Base-by-base conservation (phyloP, 2,329 filamentous ascomycete genomes). In the Exophiala lecanii-corni region DNA sequence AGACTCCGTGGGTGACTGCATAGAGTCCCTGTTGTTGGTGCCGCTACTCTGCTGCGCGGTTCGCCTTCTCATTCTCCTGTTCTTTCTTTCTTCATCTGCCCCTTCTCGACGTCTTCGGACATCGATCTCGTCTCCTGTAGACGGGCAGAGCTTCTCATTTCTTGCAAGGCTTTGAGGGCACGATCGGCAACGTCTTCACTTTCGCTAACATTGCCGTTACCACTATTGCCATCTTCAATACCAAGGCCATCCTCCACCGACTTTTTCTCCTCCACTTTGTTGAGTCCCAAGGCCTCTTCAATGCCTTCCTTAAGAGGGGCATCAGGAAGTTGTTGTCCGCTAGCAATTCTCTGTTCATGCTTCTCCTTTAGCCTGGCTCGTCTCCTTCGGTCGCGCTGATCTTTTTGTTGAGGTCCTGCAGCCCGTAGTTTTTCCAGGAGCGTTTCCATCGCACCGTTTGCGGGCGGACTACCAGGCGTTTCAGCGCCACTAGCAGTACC, bases 371-470 rank as follows among this genome's bases (percentile, higher is more conserved):
- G 76, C 41, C 91, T 77, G 28, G 89, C 89, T 54, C 91, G 80
- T 45, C 91, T 80, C 51, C 92, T 81, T 56, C 89, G 81, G 64
- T 97, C 92, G 59, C 91, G 79, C 64, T 94, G 85, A 63, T 96
- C 89, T 62, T 86, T 77, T 19, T 86, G 80, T 68, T 95, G 87
- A 20, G 92, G 91, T 43, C 89, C 91, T 1, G 92, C 92, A 43
- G 89, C 89, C 45, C 92, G 84, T 43, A 98, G 72, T 67, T 97
- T 97, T 78, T 96, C 88, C 36, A 98, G 78, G 17, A 98, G 72
- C 30, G 85, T 87, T 68, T 98, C 92, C 89, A 98, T 97, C 39
- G 89, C 92, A 41, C 91, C 92, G 5, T 87, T 88, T 43, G 79
- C 83, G 21, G 77, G 76, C 17, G 87, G 84, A 2, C 82, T 84